A percentile compares a stretch with the other conserved stretches of the same genome.
phyloP scores from a whole-genome alignment of 2,329 filamentous ascomycete species.

The Monilinia polystroma region DNA sequence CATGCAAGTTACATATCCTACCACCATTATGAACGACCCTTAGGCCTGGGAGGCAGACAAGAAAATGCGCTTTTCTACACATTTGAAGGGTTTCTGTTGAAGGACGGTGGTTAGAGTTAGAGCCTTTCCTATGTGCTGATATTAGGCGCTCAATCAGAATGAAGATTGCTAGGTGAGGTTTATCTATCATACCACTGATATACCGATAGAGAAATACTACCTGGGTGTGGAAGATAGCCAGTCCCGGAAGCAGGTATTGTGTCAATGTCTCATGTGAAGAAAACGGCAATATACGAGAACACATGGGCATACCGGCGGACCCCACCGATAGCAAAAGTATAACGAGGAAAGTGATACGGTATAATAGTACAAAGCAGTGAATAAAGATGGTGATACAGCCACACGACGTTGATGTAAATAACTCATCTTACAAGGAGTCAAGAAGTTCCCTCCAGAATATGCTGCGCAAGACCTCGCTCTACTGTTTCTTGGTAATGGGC shows the following conservation, averaged over 20 bases:
- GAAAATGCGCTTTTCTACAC: not conserved
- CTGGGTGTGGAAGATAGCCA: not conserved
- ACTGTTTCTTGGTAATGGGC: not conserved
- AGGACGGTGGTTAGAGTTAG: not conserved
- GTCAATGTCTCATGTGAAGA: not conserved
- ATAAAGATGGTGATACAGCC: constrained; percentile 16
- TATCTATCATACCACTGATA: not conserved
- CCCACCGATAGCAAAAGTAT: not conserved
- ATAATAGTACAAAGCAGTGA: constrained; percentile 3
- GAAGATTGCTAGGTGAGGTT: not conserved
- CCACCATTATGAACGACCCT: not conserved
- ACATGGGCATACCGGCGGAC: not conserved
- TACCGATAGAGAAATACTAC: not conserved
- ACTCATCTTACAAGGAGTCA: not conserved
- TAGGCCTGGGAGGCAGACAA: not conserved
- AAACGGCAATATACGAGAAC: not conserved
- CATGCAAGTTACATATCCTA: constrained; percentile 3
- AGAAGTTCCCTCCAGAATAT: not conserved
- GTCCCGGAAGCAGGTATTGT: not conserved
- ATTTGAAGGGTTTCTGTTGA: not conserved
- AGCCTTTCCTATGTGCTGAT: not conserved
- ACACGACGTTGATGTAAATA: not conserved
- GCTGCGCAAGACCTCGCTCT: not conserved
- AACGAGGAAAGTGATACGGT: not conserved
- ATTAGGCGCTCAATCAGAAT: not conserved